Evolutionary conservation across 257 asterid species (phyloP), one percentile per base, ranked within the genome.

Genomic region (Lavandula angustifolia): DNA sequence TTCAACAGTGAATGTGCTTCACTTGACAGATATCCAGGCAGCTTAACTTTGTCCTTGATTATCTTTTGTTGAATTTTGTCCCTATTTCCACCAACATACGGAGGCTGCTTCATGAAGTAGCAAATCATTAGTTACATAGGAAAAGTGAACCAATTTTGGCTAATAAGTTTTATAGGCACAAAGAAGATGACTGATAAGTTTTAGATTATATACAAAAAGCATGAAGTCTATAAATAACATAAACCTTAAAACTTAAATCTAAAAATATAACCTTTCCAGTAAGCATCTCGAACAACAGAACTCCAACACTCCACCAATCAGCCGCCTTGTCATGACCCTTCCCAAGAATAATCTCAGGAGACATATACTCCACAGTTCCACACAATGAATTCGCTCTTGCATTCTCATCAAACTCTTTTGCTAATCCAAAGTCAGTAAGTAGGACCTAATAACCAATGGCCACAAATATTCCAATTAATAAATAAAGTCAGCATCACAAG

Each of bases 241-340:
- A 38, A 64, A 43, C 51, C 34, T 27, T 29, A 34, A 54, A 48
- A 42, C n/a, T 17, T 38, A 55, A 55, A 18, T 9, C 40, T 33
- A 59, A 11, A 40, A 62, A 55, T n/a, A 70, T 65, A 51, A 81
- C 84, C 82, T 83, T 83, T 41, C 89, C 89, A 47, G 86, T 83
- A 16, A 80, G 82, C 89, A 83, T 80, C 76, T 83, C 89, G 17
- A 70, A 83, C 72, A 83, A 73, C 60, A 82, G 73, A 50, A 81
- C 64, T 64, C 87, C 87, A 74, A 73, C 87, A 75, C 91, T 84
- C 91, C 91, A 84, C 91, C 91, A 84, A 58, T 84, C 87, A 7
- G 91, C 87, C 55, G 87, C 85, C 82, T 79, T 82, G 67, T 84
- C 84, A 60, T 84, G 91, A 66, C 91, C 91, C 74, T 80, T 84